Base-by-base conservation (phyloP, 805 yeast genomes). In the Zygoascus flipseniorum region DNA sequence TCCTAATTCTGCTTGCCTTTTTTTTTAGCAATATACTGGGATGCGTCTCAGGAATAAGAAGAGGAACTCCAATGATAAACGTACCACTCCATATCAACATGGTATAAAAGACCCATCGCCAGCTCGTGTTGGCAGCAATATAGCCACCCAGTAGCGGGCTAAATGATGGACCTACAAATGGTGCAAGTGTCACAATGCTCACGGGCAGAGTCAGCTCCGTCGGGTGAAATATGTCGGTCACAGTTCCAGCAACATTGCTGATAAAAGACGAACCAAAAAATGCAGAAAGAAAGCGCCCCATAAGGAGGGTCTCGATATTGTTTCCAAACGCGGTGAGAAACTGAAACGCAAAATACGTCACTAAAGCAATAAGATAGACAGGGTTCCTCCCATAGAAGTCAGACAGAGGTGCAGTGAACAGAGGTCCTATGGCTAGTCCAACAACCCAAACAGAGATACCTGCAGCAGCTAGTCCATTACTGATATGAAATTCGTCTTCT, bases 221-320 rank as follows among this genome's bases (percentile, higher is more conserved):
- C 35, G 82, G 79, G 19, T 74, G 77, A 83, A 90, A 89, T 48
- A 88, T 69, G 69, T 89, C 96, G 52, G 83, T 72, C 56, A 89
- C 80, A 5, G 93, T 82, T 58, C 96, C 97, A 51, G 90, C 89
- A 11, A 89, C 92, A 58, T 86, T 80, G 9, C 95, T 83, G 70
- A 89, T 74, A 1, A 90, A 89, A 2, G 93, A 93, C 1, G 90
- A 82, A 1, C 93, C 88, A 48, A 83, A 76, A 31, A 83, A 74
- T 0, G 95, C 95, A 19, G 85, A 73, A 61, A 89, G 79, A 63
- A 86, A 85, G 60, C 96, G 71, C 46, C 86, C 72, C 5, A 89
- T 82, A 47, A 88, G 70, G 39, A 61, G 54, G 2, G 61, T 50
- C 9, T 56, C 56, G 20, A 66, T 54, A 47, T 63, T 63, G 8